A percentile compares a stretch with the other conserved stretches of the same genome.
Evolutionary conservation across 805 yeast genomes (phyloP).

Genomic region (Metschnikowia matae): DNA sequence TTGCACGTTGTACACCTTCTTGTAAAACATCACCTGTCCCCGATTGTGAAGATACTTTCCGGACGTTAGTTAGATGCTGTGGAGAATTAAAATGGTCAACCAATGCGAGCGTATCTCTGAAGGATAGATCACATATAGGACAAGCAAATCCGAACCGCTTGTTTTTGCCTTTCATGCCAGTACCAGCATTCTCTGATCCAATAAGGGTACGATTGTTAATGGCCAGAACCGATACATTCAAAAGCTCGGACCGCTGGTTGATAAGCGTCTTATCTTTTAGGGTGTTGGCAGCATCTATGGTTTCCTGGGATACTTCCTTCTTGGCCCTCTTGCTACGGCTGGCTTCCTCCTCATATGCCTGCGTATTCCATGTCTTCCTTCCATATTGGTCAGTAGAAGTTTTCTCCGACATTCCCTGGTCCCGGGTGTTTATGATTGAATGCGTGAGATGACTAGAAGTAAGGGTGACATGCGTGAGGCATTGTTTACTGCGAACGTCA

Average conservation of each 20-base stretch:
- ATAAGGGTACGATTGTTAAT: slow-evolving; percentile 34
- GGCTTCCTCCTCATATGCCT: slow-evolving; percentile 54
- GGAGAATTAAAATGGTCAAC: slow-evolving; percentile 81
- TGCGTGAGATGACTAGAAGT: not conserved
- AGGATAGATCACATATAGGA: slow-evolving; percentile 72
- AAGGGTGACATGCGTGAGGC: not conserved
- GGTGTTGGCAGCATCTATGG: slow-evolving; percentile 1
- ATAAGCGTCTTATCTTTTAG: slow-evolving; percentile 13
- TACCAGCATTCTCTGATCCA: slow-evolving; percentile 16
- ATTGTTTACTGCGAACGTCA: not conserved
- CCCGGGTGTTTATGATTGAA: not conserved
- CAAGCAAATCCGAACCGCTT: slow-evolving; percentile 85
- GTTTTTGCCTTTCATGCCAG: slow-evolving; percentile 25
- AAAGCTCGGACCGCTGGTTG: slow-evolving; percentile 29
- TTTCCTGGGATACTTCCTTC: slow-evolving; percentile 3
- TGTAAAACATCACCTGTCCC: slow-evolving; percentile 22
- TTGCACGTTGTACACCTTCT: slow-evolving; percentile 35
- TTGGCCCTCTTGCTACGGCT: slow-evolving; percentile 20
- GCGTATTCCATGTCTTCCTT: slow-evolving; percentile 69
- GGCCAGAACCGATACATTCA: slow-evolving; percentile 29
- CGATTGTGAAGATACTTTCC: slow-evolving; percentile 14
- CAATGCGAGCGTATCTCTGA: slow-evolving; percentile 75
- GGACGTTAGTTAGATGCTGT: slow-evolving; percentile 46
- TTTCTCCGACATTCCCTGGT: slow-evolving; percentile 19
- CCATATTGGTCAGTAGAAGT: slow-evolving; percentile 48